Evolutionary conservation across 495 filamentous ascomycete species (phyloP), one percentile per base, ranked within the genome.

Genomic region (Podospora australis): DNA sequence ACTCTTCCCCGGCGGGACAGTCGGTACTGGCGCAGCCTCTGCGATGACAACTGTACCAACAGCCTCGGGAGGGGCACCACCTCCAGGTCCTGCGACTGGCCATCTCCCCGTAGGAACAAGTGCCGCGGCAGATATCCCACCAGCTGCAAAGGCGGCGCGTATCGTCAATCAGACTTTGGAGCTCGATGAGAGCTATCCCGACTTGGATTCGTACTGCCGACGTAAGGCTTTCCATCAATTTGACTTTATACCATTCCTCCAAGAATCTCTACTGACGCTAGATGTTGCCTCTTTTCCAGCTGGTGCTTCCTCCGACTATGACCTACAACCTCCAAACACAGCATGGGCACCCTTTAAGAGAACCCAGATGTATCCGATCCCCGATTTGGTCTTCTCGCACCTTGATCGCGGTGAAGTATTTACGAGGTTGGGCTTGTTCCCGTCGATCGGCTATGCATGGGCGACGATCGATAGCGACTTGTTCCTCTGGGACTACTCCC

Each of bases 401-500:
- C 87, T 90, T 63, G 94, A 99, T 63, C 70, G 75, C 17, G 86
- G 86, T 39, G 79, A 90, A 53, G 79, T 95, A 2, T 82, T 82
- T 20, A 92, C 91, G 9, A 79, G 77, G 59, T 94, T 97, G 83
- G 92, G 92, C 17, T 68, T 97, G 30, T 96, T 99, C 65, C 87
- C 92, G 17, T 84, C 89, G 63, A 65, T 99, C 54, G 87, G 88
- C 49, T 90, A 96, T 69, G 91, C 90, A 36, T 99, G 91, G 90
- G 84, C 94, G 17, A 77, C 87, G 1, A 95, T 99, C 59, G 92
- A 99, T 68, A 95, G 92, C 66, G 83, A 86, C 45, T 74, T 99
- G 21, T 99, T 97, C 62, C 73, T 99, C 10, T 99, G 92, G 92
- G 92, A 99, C 66, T 99, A 96, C 60, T 91, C 88, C 8, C 77